These are phyloP conservation scores for Sarocladium oryzae DNA, from an alignment of 2,329 filamentous ascomycete species.

Conservation along the genomic window DNA sequence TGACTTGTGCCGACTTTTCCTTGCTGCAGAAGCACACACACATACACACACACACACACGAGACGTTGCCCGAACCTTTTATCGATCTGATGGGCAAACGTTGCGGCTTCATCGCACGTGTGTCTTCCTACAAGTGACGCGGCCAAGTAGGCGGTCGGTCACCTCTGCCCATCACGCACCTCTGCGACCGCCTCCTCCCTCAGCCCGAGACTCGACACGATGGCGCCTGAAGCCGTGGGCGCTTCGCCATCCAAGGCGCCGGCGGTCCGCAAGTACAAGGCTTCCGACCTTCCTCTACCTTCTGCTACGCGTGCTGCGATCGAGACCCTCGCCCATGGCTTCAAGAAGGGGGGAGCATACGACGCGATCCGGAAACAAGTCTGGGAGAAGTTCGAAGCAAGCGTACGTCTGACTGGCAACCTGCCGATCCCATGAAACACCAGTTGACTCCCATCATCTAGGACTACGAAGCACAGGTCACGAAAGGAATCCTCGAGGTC, in stretches of 20 bases:
- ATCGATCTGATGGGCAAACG: not conserved
- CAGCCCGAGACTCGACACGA: not conserved
- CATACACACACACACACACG: too few species aligned
- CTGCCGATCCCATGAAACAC: not conserved
- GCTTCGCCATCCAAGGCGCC: not conserved
- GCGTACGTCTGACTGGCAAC: slow-evolving; percentile 39
- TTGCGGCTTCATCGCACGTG: not conserved
- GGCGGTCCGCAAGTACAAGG: slow-evolving; percentile 52
- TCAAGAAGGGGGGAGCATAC: slow-evolving; percentile 83
- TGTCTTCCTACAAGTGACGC: not conserved
- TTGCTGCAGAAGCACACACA: too few species aligned
- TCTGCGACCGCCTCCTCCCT: not conserved
- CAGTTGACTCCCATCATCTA: slow-evolving; percentile 26
- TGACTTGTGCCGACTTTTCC: not conserved
- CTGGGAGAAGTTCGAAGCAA: slow-evolving; percentile 67
- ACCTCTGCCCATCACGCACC: not conserved
- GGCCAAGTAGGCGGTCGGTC: not conserved
- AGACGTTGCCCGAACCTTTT: not conserved
- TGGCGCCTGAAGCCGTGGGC: not conserved
- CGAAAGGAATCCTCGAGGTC: slow-evolving; percentile 59
- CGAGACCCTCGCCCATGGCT: slow-evolving; percentile 68
- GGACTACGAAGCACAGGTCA: slow-evolving; percentile 65
- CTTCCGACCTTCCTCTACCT: slow-evolving; percentile 67
- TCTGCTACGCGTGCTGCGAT: slow-evolving; percentile 68
- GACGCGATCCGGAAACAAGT: slow-evolving; percentile 70